Conservation (phyloP, 108 stramenopile species). For the Cyclostephanos tholiformis region DNA sequence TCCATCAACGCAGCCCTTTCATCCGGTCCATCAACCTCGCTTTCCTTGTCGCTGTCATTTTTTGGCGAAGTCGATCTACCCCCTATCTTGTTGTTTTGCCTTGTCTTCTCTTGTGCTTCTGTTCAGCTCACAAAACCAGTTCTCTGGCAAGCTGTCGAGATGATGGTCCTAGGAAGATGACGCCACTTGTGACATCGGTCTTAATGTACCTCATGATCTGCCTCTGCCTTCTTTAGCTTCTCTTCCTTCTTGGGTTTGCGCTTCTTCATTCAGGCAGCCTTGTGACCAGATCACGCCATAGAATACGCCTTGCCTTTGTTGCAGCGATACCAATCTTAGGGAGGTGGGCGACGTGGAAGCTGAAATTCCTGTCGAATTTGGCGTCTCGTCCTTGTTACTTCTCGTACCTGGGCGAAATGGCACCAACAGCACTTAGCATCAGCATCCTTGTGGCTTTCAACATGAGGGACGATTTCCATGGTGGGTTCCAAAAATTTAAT, state of each 20-base stretch:
- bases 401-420: neutral
- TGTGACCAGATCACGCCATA: conserved; percentile 56
- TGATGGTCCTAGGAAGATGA: conserved; percentile 68
- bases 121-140: conserved; percentile 90
- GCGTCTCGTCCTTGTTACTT: neutral
- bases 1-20: neutral
- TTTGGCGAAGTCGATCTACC: conserved; percentile 11
- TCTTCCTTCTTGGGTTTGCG: conserved; percentile 58
- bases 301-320: conserved; percentile 21
- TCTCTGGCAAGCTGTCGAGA: conserved; percentile 67
- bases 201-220: conserved; percentile 86
- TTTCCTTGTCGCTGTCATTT: conserved; percentile 26
- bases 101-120: conserved; percentile 1
- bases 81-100: conserved; percentile 9
- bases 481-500: conserved; percentile 15
- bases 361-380: neutral
- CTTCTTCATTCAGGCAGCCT: conserved; percentile 55
- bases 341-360: conserved; percentile 10
- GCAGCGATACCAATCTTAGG: neutral
- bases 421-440: conserved; percentile 3
- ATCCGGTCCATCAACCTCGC: conserved; percentile 14
- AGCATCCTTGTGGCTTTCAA: conserved; percentile 12
- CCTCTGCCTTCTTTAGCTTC: conserved; percentile 49
- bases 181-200: conserved; percentile 90
- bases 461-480: neutral